These are phyloP conservation scores for Fomitiporia mediterranea DNA, from an alignment of 1,284 basidiomycete genomes.

Conservation along the genomic window DNA sequence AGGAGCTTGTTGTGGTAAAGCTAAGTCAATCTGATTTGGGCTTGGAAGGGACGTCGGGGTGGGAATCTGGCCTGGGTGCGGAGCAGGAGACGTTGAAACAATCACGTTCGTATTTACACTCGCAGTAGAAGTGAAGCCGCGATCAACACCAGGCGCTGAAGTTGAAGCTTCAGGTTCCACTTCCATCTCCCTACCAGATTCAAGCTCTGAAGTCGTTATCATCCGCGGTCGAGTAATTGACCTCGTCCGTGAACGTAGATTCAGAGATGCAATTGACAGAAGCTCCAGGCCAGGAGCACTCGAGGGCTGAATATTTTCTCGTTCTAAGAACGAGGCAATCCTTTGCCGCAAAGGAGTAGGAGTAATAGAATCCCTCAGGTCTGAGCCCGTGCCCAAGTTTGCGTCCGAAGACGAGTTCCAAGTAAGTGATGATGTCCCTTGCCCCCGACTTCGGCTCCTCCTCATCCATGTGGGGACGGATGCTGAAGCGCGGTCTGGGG, in stretches of 20 bases:
- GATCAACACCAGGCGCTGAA: no score
- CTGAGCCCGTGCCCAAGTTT: constrained; percentile 24
- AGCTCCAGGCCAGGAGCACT: no score
- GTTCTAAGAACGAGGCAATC: no score
- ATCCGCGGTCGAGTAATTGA: no score
- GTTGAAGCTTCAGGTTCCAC: no score
- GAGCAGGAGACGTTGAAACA: not conserved
- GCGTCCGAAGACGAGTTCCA: constrained; percentile 17
- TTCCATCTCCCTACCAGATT: no score
- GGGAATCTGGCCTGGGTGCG: not conserved
- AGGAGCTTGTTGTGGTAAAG: not conserved
- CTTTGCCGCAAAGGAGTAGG: no score
- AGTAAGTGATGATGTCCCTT: constrained; percentile 23
- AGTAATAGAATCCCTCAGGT: constrained; percentile 21
- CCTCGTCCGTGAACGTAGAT: no score
- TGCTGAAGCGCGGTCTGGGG: constrained; percentile 10
- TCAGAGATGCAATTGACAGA: no score
- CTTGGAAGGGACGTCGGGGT: not conserved
- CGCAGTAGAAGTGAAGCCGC: not conserved
- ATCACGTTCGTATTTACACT: not conserved
- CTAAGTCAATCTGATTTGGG: not conserved
- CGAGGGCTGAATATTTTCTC: no score
- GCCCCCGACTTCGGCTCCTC: constrained; percentile 22
- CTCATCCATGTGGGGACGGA: no score
- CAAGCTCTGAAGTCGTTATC: no score